These are phyloP conservation scores for Colletotrichum navitas DNA, from an alignment of 2,329 filamentous ascomycete genomes.

Conservation along the genomic window DNA sequence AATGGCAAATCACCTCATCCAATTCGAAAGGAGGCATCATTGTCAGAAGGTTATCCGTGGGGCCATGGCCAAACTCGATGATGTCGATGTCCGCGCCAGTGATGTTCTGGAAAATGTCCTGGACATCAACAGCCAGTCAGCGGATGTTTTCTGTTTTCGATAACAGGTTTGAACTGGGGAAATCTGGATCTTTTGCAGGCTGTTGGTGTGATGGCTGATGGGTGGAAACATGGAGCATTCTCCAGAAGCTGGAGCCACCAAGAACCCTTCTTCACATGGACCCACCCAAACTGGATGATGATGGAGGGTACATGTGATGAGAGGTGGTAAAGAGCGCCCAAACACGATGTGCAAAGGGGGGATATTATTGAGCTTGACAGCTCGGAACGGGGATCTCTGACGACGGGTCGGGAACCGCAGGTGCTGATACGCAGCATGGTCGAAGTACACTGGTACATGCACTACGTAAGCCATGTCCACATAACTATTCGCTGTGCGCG, in stretches of 20 bases:
- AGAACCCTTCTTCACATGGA: neutral
- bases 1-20: neutral
- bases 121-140: slow-evolving; percentile 9
- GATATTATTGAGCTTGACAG: neutral
- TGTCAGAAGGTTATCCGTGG: neutral
- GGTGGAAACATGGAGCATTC: slow-evolving; percentile 26
- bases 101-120: slow-evolving; percentile 1
- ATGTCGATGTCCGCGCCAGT: neutral
- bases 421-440: slow-evolving; percentile 1
- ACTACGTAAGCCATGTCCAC: slow-evolving; percentile 1
- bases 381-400: slow-evolving; percentile 5
- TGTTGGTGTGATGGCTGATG: slow-evolving; percentile 9
- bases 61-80: neutral
- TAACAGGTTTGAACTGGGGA: slow-evolving; percentile 18
- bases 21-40: neutral
- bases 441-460: neutral
- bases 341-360: neutral
- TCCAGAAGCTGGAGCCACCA: slow-evolving; percentile 30
- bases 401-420: neutral
- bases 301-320: neutral
- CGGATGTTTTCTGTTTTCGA: slow-evolving; percentile 30
- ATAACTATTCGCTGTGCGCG: slow-evolving; percentile 17
- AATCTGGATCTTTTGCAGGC: slow-evolving; percentile 2
- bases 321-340: neutral
- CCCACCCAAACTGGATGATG: neutral